Evolutionary conservation across 768 basidiomycete species (phyloP), one percentile per base, ranked within the genome.

Genomic region (Kwoniella botswanensis): DNA sequence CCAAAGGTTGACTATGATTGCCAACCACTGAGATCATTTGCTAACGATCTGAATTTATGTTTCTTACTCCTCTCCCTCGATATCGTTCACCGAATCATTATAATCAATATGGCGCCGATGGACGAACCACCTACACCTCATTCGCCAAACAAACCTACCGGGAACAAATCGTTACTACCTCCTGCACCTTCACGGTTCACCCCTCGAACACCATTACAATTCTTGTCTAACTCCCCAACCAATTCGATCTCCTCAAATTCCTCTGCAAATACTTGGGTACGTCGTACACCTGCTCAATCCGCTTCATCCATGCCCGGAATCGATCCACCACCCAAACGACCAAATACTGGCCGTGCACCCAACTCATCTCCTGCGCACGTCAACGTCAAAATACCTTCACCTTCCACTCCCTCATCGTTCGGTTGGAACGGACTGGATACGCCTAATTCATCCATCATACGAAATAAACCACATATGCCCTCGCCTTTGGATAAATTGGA

Each of bases 201-300:
- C 7, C 73, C 79, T 72, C 79, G 77, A 10, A 72, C 79, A 7
- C 79, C 79, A 4, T 71, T 75, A 2, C 46, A 76, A 29, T 76
- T 71, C 64, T 67, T 78, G 12, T 56, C 74, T 18, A 65, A 68
- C 56, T 76, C 74, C 9, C 72, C 71, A 6, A 58, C 61, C 24
- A 17, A 56, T 22, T 59, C 73, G 0, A 22, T 26, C 26, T 68
- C 56, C 29, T 77, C 73, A n/a, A 44, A 64, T 12, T 59, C 69
- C 6, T 71, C 72, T 11, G 62, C 71, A 1, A 41, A 26, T 29
- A 56, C 24, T 4, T 73, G 63, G 59, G 58, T 59, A 21, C 54
- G 71, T 43, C 71, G 63, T 11, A 74, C 76, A 26, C 73, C 73
- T 9, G 44, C 54, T 24, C 57, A 61, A 21, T 71, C 71, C 21